Conservation (phyloP, 257 asterid genomes). For the Paulownia fortunei region DNA sequence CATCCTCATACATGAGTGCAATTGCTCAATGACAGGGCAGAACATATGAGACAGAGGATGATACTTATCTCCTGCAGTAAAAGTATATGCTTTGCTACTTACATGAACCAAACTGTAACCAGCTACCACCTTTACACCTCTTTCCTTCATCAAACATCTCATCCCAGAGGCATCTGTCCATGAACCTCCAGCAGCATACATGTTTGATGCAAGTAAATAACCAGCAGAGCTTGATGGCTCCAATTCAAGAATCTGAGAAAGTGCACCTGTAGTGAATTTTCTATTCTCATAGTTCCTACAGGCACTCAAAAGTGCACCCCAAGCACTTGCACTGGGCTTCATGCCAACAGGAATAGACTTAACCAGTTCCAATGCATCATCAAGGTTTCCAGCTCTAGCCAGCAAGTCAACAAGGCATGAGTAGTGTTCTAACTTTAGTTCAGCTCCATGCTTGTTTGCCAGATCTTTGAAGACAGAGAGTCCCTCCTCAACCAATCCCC, state of each 20-base stretch:
- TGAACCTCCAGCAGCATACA: constrained; percentile 66
- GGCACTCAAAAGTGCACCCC: constrained; percentile 91
- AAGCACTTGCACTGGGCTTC: constrained; percentile 71
- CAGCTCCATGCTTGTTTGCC: constrained; percentile 44
- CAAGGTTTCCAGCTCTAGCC: constrained; percentile 86
- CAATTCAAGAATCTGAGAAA: constrained; percentile 62
- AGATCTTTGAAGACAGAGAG: constrained; percentile 58
- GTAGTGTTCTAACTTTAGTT: constrained; percentile 66
- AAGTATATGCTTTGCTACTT: constrained; percentile 48
- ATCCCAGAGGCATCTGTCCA: constrained; percentile 68
- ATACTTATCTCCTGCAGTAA: constrained; percentile 59
- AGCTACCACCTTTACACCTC: constrained; percentile 57
- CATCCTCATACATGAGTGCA: constrained; percentile 63
- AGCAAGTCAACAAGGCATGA: constrained; percentile 90
- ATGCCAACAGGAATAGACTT: constrained; percentile 44
- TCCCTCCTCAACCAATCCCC: constrained; percentile 88
- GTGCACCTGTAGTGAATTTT: constrained; percentile 46
- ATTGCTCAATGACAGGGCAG: constrained; percentile 48
- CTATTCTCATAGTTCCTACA: constrained; percentile 61
- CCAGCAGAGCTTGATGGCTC: constrained; percentile 83
- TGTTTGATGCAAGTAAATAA: constrained; percentile 77
- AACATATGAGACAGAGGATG: constrained; percentile 41
- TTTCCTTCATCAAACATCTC: constrained; percentile 69
- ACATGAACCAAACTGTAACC: constrained; percentile 77
- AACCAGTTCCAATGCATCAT: constrained; percentile 63